Percentiles rank a stretch among this genome's conserved stretches.
Conservation (phyloP, 2,329 filamentous ascomycete species). For the Ophiostoma fasciatum region DNA sequence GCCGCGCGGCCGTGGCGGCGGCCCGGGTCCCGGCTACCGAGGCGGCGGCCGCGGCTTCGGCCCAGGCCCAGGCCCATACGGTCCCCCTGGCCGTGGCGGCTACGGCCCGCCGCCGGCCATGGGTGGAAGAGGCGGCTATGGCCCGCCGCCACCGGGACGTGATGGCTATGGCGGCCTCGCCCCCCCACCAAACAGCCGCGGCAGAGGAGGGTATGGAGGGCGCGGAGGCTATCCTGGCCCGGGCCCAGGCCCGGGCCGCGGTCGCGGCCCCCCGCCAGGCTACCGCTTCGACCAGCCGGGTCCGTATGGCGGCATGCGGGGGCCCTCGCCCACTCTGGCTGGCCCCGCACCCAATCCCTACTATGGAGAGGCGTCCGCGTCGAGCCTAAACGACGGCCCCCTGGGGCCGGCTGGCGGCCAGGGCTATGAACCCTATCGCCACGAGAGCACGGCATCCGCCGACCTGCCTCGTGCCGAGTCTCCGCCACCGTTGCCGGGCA, state of each 20-base stretch:
- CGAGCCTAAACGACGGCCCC: constrained; percentile 20
- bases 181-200: constrained; percentile 22
- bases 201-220: constrained; percentile 16
- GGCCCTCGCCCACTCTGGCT: constrained; percentile 23
- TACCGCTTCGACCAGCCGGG: constrained; percentile 26
- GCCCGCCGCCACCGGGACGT: constrained; percentile 23
- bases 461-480: constrained; percentile 46
- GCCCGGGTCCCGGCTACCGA: constrained; percentile 27
- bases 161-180: constrained; percentile 19
- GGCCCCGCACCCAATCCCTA: constrained; percentile 19
- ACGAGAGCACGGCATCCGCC: constrained; percentile 20
- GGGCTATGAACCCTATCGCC: constrained; percentile 28
- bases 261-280: constrained; percentile 27
- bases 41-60: constrained; percentile 28
- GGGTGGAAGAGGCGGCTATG: constrained; percentile 25
- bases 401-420: not conserved
- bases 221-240: not conserved
- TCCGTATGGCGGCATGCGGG: constrained; percentile 17
- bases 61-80: constrained; percentile 22
- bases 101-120: constrained; percentile 27
- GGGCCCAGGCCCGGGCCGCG: constrained; percentile 12
- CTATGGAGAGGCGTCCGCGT: constrained; percentile 22
- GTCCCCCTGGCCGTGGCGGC: constrained; percentile 32
- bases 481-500: constrained; percentile 43
- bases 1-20: constrained; percentile 36